These are phyloP conservation scores for Aulographum hederae DNA, from an alignment of 2,329 filamentous ascomycete species.

Conservation along the genomic window DNA sequence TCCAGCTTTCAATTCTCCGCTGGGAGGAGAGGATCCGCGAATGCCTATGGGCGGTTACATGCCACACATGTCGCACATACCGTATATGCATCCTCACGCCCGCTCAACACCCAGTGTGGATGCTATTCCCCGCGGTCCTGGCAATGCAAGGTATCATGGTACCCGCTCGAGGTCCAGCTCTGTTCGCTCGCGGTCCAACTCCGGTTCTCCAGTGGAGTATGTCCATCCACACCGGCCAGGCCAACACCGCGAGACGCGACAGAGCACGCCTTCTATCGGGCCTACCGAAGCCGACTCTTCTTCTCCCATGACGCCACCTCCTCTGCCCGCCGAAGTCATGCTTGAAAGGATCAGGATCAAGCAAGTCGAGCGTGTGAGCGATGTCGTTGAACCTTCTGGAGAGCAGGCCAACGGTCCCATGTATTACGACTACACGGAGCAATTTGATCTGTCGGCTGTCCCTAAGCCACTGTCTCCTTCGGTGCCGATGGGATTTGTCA, in stretches of 20 bases:
- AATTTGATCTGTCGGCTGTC: too few relatives aligned
- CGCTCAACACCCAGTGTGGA: neutral
- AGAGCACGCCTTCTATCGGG: slow-evolving; percentile 21
- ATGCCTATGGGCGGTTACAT: too few relatives aligned
- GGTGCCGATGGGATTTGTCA: slow-evolving; percentile 19
- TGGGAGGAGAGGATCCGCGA: too few relatives aligned
- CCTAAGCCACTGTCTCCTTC: neutral
- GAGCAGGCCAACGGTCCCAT: slow-evolving; percentile 1
- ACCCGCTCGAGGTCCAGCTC: neutral
- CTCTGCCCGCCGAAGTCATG: neutral
- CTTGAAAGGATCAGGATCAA: too few relatives aligned
- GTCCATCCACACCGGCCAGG: too few relatives aligned
- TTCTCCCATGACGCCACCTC: neutral
- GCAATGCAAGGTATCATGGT: neutral
- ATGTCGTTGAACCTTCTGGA: too few relatives aligned
- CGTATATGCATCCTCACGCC: neutral
- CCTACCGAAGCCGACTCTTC: slow-evolving; percentile 18
- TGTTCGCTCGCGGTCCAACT: too few relatives aligned
- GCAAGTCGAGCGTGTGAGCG: too few relatives aligned
- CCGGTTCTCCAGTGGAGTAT: too few relatives aligned
- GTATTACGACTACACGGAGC: slow-evolving; percentile 20
- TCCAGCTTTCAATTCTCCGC: neutral
- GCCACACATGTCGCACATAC: neutral
- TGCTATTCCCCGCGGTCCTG: neutral
- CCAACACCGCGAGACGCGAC: too few relatives aligned